Conservation (phyloP, 2,329 filamentous ascomycete species). For the Parasarocladium wereldwijsianum region DNA sequence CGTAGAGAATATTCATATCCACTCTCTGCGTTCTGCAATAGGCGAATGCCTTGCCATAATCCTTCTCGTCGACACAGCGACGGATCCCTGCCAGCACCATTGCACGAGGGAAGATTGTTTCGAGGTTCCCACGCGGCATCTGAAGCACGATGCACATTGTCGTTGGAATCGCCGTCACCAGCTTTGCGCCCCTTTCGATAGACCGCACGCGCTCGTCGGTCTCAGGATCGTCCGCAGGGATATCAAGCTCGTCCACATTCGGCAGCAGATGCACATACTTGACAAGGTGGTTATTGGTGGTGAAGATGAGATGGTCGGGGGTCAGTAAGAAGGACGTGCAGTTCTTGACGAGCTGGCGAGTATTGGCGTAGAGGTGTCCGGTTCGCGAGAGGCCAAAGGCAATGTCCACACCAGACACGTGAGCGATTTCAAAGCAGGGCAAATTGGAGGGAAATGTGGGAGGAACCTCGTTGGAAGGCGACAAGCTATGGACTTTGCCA, state of each 20-base stretch:
- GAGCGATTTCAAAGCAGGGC: conserved; percentile 36
- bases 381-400: conserved; percentile 55
- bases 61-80: conserved; percentile 60
- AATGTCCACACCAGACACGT: conserved; percentile 25
- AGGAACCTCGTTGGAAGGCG: conserved; percentile 16
- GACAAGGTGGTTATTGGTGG: conserved; percentile 79
- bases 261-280: conserved; percentile 77
- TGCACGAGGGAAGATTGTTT: conserved; percentile 86
- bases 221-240: conserved; percentile 80
- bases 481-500: conserved; percentile 28
- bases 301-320: conserved; percentile 72
- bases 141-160: conserved; percentile 77
- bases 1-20: conserved; percentile 94
- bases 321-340: conserved; percentile 86
- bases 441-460: conserved; percentile 29
- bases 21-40: conserved; percentile 87
- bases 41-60: conserved; percentile 73
- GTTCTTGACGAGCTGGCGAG: conserved; percentile 60
- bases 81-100: conserved; percentile 87
- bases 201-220: conserved; percentile 83
- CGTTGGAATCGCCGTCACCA: conserved; percentile 82
- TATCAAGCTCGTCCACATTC: conserved; percentile 52
- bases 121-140: conserved; percentile 90
- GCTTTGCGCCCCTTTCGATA: conserved; percentile 74
- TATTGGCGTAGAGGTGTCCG: conserved; percentile 68